Evolutionary conservation across 2,329 filamentous ascomycete species (phyloP), one percentile per base, ranked within the genome.

Genomic region (Leptographium procerum): DNA sequence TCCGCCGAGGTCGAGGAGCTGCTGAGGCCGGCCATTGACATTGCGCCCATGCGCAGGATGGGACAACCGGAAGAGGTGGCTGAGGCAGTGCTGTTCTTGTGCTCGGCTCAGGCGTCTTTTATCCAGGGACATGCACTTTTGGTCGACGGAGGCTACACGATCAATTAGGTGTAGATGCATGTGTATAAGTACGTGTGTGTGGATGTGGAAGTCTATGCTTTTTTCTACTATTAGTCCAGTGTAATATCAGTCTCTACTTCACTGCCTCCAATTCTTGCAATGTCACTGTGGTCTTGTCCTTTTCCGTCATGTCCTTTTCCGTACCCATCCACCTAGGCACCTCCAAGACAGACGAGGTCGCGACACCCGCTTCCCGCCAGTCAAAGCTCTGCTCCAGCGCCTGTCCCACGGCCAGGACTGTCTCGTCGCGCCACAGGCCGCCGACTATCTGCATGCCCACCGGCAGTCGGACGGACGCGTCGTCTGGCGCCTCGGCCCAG

Each of bases 381-480:
- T 47, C 22, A 5, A 26, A 26, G 45, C 45, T 47, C 45, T 1
- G 13, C 45, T 47, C 45, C 45, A 11, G 16, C 11, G 45, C 45
- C 10, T 47, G 45, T 47, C 45, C 45, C 8, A 47, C 8, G n/a
- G 45, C 45, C n/a, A 47, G 24, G 9, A 47, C 16, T 16, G 13
- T 47, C 7, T 26, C n/a, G 5, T 47, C 45, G 9, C 16, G 45
- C 45, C 45, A 69, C 36, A 64, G 62, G 58, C 59, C 65, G 1
- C 65, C 66, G 10, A 68, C 61, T 14, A 70, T 63, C 63, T 69
- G 67, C 66, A 69, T 68, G 4, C 63, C 65, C 13, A 69, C 63
- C 9, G 67, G 67, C 47, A 68, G 43, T n/a, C 59, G 60, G 26
- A 70, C 55, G 11, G 22, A 43, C 19, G 57, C 48, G 2, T 57